phyloP scores from a whole-genome alignment of 306 rosid species.

The Ziziphus jujuba region DNA sequence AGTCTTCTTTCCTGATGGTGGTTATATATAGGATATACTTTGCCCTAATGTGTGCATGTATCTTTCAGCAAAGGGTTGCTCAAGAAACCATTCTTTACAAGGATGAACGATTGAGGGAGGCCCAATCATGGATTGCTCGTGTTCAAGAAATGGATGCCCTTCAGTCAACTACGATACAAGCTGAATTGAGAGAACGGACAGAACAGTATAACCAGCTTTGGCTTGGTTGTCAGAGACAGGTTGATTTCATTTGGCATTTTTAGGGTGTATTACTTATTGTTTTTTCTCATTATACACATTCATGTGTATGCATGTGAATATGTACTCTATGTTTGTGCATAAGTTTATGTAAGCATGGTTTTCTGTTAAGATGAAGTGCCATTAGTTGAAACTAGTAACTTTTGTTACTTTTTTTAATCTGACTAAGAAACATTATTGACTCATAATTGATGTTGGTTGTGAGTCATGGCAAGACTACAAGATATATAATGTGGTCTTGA shows the following conservation, averaged over 20 bases:
- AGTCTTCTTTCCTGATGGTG: constrained; percentile 3
- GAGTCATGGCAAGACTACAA: not conserved
- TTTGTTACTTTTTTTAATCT: not conserved
- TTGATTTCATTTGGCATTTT: constrained; percentile 29
- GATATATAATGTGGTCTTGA: constrained; percentile 1
- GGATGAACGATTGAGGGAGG: constrained; percentile 92
- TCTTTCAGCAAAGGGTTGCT: constrained; percentile 86
- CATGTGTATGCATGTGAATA: not conserved
- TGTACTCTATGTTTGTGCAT: not conserved
- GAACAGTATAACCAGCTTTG: constrained; percentile 96
- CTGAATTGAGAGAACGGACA: constrained; percentile 84
- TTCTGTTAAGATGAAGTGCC: not conserved
- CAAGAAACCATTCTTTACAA: constrained; percentile 81
- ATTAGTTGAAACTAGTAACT: not conserved
- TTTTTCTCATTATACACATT: not conserved
- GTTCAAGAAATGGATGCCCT: constrained; percentile 92
- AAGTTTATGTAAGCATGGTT: not conserved
- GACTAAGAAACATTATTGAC: not conserved
- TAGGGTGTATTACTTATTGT: not conserved
- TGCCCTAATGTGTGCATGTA: constrained; percentile 20
- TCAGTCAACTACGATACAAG: constrained; percentile 86
- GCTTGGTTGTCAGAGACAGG: constrained; percentile 97
- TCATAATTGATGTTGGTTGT: not conserved
- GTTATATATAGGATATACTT: constrained; percentile 6
- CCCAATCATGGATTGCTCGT: constrained; percentile 91